Base-by-base conservation (phyloP, 2,329 filamentous ascomycete species). In the Graphiopsis chlorocephala region DNA sequence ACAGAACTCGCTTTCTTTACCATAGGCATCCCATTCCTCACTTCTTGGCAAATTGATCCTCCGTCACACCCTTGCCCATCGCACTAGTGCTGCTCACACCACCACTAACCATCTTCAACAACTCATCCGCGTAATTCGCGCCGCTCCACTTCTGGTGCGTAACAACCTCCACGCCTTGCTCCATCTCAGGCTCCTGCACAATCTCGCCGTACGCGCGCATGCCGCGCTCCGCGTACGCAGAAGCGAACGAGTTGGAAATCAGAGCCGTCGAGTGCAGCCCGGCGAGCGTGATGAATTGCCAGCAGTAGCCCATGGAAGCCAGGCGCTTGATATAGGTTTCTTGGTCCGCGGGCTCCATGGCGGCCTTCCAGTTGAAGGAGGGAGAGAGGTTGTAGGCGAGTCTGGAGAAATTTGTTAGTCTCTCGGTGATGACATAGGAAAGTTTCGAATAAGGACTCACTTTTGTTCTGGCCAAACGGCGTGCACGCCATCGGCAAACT, bases 261-360 rank as follows among this genome's bases (percentile, higher is more conserved):
- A 99, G 87, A 42, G 94, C 95, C 4, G 92, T 97, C 68, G 92
- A 96, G 84, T 99, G 95, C 76, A 99, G 85, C 71, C 95, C 95
- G 5, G 94, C 95, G 55, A 99, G 87, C n/a, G 95, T 99, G 83
- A 99, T 99, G 85, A 99, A 99, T 80, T 99, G 95, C 95, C 95
- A 99, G 87, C 92, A 96, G 86, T 99, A 99, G 68, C 95, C 95
- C 57, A 99, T 86, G 68, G 82, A 75, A 67, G 89, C 93, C 47
- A 99, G 90, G 48, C 95, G 91, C 68, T 88, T 84, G 82, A 99
- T 99, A 83, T 98, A 99, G 23, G 95, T 99, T 82, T 97, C 92
- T 82, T 99, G 95, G 78, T 98, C 94, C 61, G 86, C 84, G 70
- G 90, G 88, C 52, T 92, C 85, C 93, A 97, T 97, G 73, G 94